Evolutionary conservation across 179 eudicot species (phyloP).

Genomic region (Nepenthes alata): DNA sequence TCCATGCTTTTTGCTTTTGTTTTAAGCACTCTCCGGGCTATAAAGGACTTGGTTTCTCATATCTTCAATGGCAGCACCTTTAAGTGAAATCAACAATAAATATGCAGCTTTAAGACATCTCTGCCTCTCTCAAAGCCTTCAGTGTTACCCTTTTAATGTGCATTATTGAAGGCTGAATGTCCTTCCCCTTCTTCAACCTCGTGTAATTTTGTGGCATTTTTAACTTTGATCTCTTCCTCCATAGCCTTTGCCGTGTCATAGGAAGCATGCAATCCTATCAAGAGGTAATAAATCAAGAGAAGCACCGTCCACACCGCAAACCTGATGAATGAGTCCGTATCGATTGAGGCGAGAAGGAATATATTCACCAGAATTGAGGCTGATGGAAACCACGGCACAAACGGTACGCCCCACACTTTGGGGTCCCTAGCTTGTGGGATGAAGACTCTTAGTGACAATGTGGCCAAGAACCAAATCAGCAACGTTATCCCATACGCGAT

Average conservation of each 20-base stretch:
- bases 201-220: slow-evolving; percentile 5
- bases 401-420: slow-evolving; percentile 60
- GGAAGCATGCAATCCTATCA: slow-evolving; percentile 61
- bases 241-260: slow-evolving; percentile 47
- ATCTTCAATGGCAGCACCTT: too few species aligned
- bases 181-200: slow-evolving; percentile 13
- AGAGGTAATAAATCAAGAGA: slow-evolving; percentile 38
- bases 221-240: neutral
- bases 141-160: too few species aligned
- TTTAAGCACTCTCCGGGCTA: too few species aligned
- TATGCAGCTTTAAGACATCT: too few species aligned
- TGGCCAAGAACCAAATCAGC: slow-evolving; percentile 41
- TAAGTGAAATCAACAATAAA: too few species aligned
- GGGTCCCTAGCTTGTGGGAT: slow-evolving; percentile 48
- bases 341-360: slow-evolving; percentile 63
- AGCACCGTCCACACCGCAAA: slow-evolving; percentile 43
- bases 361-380: slow-evolving; percentile 45
- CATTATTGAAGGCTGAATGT: neutral
- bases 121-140: too few species aligned
- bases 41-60: too few species aligned
- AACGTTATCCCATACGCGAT: slow-evolving; percentile 33
- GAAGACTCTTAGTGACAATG: slow-evolving; percentile 23
- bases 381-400: slow-evolving; percentile 77
- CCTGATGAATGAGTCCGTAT: slow-evolving; percentile 47
- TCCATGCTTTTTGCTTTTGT: too few species aligned